Conservation (phyloP, 2,329 filamentous ascomycete species). For the Helotiales sp. region DNA sequence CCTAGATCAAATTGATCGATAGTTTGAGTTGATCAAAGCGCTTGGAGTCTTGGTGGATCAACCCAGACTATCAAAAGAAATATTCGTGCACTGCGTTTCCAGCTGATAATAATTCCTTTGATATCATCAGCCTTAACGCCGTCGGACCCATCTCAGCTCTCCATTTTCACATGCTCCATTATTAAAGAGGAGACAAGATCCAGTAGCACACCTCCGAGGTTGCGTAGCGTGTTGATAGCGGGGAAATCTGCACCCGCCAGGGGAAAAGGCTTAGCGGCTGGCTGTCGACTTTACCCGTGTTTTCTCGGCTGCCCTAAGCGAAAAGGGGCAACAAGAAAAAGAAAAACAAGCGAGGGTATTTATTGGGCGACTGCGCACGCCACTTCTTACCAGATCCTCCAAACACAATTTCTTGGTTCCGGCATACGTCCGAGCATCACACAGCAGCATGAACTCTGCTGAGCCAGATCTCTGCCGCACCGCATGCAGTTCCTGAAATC, state of each 20-base stretch:
- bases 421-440: not conserved
- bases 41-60: not conserved
- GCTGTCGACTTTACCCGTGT: not conserved
- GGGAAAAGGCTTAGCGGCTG: not conserved
- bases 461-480: not conserved
- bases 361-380: not conserved
- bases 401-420: not conserved
- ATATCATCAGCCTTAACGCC: not conserved
- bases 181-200: not conserved
- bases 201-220: conserved; percentile 1
- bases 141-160: not conserved
- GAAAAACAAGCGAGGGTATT: not conserved
- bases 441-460: not conserved
- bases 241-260: conserved; percentile 1
- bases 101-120: not conserved
- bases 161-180: not conserved
- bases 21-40: not conserved
- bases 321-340: not conserved
- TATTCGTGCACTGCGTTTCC: not conserved
- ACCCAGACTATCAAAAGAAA: not conserved
- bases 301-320: not conserved
- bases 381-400: not conserved
- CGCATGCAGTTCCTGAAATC: not conserved
- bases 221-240: conserved; percentile 1
- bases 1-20: not conserved